phyloP scores from a whole-genome alignment of 2,329 filamentous ascomycete species.

The Stemphylium beticola region DNA sequence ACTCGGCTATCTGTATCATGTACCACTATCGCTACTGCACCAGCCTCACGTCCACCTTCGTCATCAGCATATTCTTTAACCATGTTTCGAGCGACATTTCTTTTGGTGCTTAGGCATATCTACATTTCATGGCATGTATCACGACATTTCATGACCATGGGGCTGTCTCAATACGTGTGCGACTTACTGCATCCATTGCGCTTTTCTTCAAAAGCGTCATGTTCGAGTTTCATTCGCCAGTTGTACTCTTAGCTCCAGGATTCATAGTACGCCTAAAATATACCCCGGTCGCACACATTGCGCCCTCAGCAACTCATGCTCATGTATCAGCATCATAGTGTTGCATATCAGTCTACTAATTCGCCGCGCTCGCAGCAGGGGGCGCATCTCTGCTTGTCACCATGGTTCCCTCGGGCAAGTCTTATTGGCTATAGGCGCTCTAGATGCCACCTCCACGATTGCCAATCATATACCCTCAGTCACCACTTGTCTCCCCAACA shows the following conservation, averaged over 20 bases:
- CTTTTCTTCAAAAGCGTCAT: neutral
- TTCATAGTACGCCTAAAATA: neutral
- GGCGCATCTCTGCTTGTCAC: neutral
- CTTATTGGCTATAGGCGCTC: neutral
- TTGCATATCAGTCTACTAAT: neutral
- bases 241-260: neutral
- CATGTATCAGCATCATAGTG: constrained; percentile 1
- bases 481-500: neutral
- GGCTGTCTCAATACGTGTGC: neutral
- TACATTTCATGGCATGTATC: neutral
- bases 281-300: neutral
- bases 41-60: neutral
- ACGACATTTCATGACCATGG: neutral
- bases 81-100: neutral
- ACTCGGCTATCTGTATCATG: constrained; percentile 3
- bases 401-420: neutral
- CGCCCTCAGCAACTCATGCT: neutral
- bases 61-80: neutral
- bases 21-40: neutral
- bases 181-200: neutral
- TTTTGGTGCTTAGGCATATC: constrained; percentile 1
- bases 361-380: neutral
- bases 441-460: neutral
- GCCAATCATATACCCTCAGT: neutral
- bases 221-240: neutral